Evolutionary conservation across 257 asterid species (phyloP), one percentile per base, ranked within the genome.

Genomic region (Handroanthus guayacan): DNA sequence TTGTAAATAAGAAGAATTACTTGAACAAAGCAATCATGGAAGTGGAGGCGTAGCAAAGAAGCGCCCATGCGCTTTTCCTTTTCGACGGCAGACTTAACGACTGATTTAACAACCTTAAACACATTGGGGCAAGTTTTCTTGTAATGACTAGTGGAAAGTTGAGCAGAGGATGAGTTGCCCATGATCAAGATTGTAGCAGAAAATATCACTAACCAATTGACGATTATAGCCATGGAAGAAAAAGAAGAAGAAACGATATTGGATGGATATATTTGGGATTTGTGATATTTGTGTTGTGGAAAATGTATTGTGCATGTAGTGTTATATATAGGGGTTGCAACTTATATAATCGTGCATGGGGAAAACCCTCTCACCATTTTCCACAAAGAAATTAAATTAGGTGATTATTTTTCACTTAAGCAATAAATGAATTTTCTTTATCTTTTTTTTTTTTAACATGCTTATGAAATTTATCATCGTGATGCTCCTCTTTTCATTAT

Each of bases 121-220:
- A 80, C 82, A 9, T 76, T 44, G 2, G 89, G 86, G 25, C 91
- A 87, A 4, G 70, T 62, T 64, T 79, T 76, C n/a, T 54, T 5
- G 63, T 87, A 87, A 69, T 71, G 82, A 36, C 5, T 62, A 2
- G 83, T 70, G 5, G 85, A 78, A 2, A 87, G 62, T 5, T 78
- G 69, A 36, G 84, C 84, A 11, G 71, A 52, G 20, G 5, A 1
- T 5, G 73, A 37, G 65, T 79, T 44, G 52, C 84, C 37, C 57
- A 57, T 54, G n/a, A 68, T 47, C 34, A 61, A 3, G 20, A 43
- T 25, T 25, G 31, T 25, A 25, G 31, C 31, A 25, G 31, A 50
- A 16, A 60, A 13, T 34, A 76, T 63, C 11, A 78, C 57, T 60
- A 80, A 9, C 12, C 41, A n/a, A 60, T 65, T n/a, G 10, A 43